These are phyloP conservation scores for Dactylella cylindrospora DNA, from an alignment of 2,329 filamentous ascomycete genomes.

Conservation along the genomic window DNA sequence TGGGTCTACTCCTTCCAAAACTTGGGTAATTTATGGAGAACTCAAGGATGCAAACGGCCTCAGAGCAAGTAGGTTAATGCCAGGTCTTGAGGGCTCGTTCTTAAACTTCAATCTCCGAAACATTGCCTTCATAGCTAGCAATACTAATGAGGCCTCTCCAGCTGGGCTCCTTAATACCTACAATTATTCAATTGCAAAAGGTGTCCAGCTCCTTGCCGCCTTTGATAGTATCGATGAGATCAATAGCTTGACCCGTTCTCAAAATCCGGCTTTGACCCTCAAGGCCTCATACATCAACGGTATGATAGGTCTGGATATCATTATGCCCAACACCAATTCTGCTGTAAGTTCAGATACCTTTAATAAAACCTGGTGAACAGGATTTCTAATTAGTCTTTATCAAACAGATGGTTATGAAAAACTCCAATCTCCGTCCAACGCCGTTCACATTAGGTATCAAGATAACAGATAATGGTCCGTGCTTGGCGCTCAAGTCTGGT, in stretches of 20 bases:
- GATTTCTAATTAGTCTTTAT: background rate
- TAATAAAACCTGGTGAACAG: too few relatives aligned
- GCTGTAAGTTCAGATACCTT: background rate
- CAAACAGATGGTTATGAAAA: slow-evolving; percentile 15
- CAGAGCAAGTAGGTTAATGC: slow-evolving; percentile 6
- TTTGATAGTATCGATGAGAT: slow-evolving; percentile 13
- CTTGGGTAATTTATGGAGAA: slow-evolving; percentile 8
- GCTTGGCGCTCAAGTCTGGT: slow-evolving; percentile 6
- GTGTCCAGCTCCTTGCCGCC: slow-evolving; percentile 8
- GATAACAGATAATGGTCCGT: slow-evolving; percentile 2
- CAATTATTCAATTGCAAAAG: slow-evolving; percentile 7
- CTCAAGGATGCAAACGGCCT: slow-evolving; percentile 1
- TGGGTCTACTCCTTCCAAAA: background rate
- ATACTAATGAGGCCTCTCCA: background rate
- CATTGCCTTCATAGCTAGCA: slow-evolving; percentile 11
- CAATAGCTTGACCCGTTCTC: slow-evolving; percentile 10
- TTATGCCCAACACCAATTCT: slow-evolving; percentile 4
- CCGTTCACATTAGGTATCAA: slow-evolving; percentile 7
- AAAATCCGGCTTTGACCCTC: slow-evolving; percentile 4
- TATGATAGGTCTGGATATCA: slow-evolving; percentile 3
- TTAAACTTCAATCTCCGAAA: slow-evolving; percentile 11
- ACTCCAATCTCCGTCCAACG: slow-evolving; percentile 7
- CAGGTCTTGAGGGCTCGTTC: slow-evolving; percentile 2
- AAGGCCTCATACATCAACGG: slow-evolving; percentile 6
- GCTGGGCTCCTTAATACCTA: slow-evolving; percentile 7